A percentile compares a stretch with the other conserved stretches of the same genome.
These are phyloP conservation scores for Penicillium capsulatum DNA, from an alignment of 2,329 filamentous ascomycete genomes.

Conservation along the genomic window DNA sequence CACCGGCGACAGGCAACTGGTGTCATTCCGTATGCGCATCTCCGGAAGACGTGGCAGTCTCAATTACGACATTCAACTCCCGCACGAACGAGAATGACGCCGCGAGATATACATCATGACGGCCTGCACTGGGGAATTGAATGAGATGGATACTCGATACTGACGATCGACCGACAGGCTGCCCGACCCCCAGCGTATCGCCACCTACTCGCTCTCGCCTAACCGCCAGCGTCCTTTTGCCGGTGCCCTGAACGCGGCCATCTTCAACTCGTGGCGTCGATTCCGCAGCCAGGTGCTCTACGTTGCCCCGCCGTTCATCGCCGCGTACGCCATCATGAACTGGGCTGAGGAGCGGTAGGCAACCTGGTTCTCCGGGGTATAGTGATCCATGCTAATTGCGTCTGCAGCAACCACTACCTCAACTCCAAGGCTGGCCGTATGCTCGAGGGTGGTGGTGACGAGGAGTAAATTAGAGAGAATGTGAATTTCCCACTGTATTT, in stretches of 20 bases:
- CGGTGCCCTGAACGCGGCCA: slow-evolving; percentile 68
- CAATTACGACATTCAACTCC: neutral
- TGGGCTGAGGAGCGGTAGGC: slow-evolving; percentile 86
- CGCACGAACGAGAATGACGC: no score
- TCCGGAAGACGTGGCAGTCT: slow-evolving; percentile 1
- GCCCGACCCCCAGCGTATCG: slow-evolving; percentile 53
- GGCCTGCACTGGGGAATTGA: no score
- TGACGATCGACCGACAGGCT: slow-evolving; percentile 21
- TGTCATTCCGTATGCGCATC: slow-evolving; percentile 14
- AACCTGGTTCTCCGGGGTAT: no score
- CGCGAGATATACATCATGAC: no score
- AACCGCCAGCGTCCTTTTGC: slow-evolving; percentile 89
- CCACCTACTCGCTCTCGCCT: slow-evolving; percentile 69
- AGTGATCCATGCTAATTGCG: slow-evolving; percentile 1
- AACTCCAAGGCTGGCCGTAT: slow-evolving; percentile 49
- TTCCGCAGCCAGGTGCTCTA: slow-evolving; percentile 84
- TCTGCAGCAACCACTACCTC: slow-evolving; percentile 47
- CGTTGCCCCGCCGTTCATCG: slow-evolving; percentile 72
- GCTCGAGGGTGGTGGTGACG: slow-evolving; percentile 30
- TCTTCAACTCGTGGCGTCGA: slow-evolving; percentile 95
- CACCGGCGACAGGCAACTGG: no score
- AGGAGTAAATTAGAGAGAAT: slow-evolving; percentile 20
- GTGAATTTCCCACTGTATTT: no score
- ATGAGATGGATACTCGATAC: neutral
- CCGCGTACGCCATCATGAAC: slow-evolving; percentile 76